phyloP scores from a whole-genome alignment of 2,329 filamentous ascomycete genomes.

The Aspergillus pseudoviridinutans region DNA sequence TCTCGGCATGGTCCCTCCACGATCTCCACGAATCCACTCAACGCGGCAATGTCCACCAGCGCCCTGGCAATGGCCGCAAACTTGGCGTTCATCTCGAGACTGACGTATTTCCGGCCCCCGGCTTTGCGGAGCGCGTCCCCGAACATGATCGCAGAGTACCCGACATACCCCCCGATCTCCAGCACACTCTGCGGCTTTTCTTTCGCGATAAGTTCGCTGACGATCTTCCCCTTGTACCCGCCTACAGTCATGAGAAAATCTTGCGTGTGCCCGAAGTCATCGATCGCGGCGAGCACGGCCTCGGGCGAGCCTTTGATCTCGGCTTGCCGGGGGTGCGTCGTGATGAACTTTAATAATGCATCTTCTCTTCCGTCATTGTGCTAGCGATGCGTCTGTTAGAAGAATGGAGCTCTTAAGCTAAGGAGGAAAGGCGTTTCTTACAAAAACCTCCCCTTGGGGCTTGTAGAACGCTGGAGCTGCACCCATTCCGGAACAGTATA shows the following conservation, averaged over 20 bases:
- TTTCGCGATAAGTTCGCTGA: slow-evolving; percentile 63
- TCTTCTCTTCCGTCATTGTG: slow-evolving; percentile 67
- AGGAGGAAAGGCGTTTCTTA: too few relatives aligned
- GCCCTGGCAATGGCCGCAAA: slow-evolving; percentile 66
- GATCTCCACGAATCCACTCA: slow-evolving; percentile 64
- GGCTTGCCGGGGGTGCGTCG: slow-evolving; percentile 56
- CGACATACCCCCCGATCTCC: slow-evolving; percentile 75
- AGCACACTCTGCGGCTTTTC: slow-evolving; percentile 66
- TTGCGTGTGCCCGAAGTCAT: slow-evolving; percentile 63
- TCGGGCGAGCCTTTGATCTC: slow-evolving; percentile 62
- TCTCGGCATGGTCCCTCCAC: slow-evolving; percentile 26
- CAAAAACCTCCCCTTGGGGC: too few relatives aligned
- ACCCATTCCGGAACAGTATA: too few relatives aligned
- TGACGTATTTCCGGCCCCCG: slow-evolving; percentile 63
- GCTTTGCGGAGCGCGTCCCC: slow-evolving; percentile 59
- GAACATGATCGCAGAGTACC: slow-evolving; percentile 75
- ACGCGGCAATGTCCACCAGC: slow-evolving; percentile 68
- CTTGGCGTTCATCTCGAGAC: slow-evolving; percentile 67
- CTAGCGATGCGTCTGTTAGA: too few relatives aligned
- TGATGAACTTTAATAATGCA: slow-evolving; percentile 66
- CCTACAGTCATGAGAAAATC: slow-evolving; percentile 74
- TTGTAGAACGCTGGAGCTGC: too few relatives aligned
- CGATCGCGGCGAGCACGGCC: slow-evolving; percentile 65
- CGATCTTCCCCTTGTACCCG: slow-evolving; percentile 66
- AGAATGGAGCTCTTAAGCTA: too few relatives aligned